Evolutionary conservation across 768 basidiomycete genomes (phyloP).

Genomic region (Trametes sanguinea): DNA sequence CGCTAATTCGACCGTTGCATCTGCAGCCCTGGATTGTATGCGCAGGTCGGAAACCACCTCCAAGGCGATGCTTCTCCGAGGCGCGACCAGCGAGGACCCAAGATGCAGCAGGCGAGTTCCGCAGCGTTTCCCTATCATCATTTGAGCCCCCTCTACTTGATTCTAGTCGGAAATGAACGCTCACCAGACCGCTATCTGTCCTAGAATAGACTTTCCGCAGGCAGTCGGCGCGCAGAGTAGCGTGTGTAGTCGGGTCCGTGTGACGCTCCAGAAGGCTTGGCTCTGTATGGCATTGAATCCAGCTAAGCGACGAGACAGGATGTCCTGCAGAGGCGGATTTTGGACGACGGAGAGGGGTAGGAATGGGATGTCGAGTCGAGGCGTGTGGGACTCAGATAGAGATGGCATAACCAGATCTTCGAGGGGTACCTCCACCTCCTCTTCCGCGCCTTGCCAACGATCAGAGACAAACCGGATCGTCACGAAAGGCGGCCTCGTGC

Average conservation of each 20-base stretch:
- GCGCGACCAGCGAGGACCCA: constrained; percentile 68
- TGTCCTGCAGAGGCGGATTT: constrained; percentile 45
- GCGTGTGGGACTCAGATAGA: constrained; percentile 55
- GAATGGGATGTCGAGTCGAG: constrained; percentile 73
- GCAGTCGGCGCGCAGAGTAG: constrained; percentile 79
- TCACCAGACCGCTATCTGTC: constrained; percentile 67
- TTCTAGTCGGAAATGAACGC: constrained; percentile 26
- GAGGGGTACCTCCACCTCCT: constrained; percentile 63
- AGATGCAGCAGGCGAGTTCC: constrained; percentile 41
- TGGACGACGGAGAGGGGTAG: constrained; percentile 58
- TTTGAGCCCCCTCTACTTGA: constrained; percentile 21
- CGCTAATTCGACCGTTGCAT: constrained; percentile 43
- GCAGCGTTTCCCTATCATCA: constrained; percentile 54
- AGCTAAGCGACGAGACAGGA: constrained; percentile 48
- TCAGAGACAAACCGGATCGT: constrained; percentile 85
- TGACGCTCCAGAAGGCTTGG: constrained; percentile 82
- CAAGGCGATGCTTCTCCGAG: constrained; percentile 54
- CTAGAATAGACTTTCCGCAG: constrained; percentile 79
- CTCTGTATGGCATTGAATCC: constrained; percentile 87
- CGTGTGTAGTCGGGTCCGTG: constrained; percentile 65
- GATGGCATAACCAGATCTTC: constrained; percentile 77
- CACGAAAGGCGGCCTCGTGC: constrained; percentile 60
- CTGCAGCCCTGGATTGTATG: constrained; percentile 37
- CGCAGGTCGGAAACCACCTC: constrained; percentile 60
- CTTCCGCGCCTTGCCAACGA: constrained; percentile 91